Base-by-base conservation (phyloP, 2,329 filamentous ascomycete genomes). In the Hypoxylon sp. region DNA sequence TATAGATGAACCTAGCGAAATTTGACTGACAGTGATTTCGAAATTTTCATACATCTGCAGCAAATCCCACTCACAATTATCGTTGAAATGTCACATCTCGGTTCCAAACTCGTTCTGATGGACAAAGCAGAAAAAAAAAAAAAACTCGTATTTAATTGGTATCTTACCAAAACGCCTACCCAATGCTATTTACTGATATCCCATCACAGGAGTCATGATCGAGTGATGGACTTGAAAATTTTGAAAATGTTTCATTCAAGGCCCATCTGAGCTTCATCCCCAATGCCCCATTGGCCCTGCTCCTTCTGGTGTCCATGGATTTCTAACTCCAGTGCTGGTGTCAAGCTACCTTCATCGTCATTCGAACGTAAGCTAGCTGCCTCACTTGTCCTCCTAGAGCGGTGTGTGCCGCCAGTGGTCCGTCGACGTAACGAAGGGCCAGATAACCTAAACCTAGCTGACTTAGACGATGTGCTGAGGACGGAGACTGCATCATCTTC, bases 231-330 rank as follows among this genome's bases (percentile, higher is more conserved):
- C 29, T 33, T 17, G 31, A 48, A 19, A 33, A 55, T 26, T 13
- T 19, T 13, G 8, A 9, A 24, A 8, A 19, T 57, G 53, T 77
- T 53, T 78, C 64, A 95, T 79, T 95, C 93, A 72, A 97, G 82
- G 33, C 90, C 91, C 92, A 97, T 96, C 75, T 91, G 86, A 24
- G 92, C 89, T 76, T 97, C 94, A 77, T 97, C 94, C 0, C 92
- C 92, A 54, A 97, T 87, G 0, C 93, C 92, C 90, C 94, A 94
- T 74, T 88, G 87, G 2, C 80, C 86, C 72, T 82, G 90, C 72
- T 86, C 88, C 75, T 81, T 83, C 71, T 84, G 80, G 70, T 85
- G 77, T 71, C 84, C 83, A 79, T 89, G 83, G 74, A 88, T 80
- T 78, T 87, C 82, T 52, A 88, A 76, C 62, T 86, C 84, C 3